Conservation (phyloP, 1,139 yeast species). For the Scheffersomyces stambukii region DNA sequence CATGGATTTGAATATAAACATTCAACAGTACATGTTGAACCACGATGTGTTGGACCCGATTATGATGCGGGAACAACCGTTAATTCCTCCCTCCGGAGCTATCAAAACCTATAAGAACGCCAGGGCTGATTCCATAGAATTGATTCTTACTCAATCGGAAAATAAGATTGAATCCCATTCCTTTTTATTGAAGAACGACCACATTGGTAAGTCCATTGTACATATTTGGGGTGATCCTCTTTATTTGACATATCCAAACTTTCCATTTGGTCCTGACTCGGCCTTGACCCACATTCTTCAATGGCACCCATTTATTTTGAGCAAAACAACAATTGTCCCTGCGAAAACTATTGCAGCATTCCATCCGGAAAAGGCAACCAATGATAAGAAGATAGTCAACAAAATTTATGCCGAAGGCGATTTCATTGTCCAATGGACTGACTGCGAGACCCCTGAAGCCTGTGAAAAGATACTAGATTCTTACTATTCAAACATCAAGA, state of each 20-base stretch:
- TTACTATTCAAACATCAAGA: conserved; percentile 22
- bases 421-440: conserved; percentile 57
- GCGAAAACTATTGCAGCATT: conserved; percentile 36
- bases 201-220: conserved; percentile 58
- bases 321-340: conserved; percentile 72
- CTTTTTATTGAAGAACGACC: conserved; percentile 63
- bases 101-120: conserved; percentile 66
- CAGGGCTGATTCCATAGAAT: conserved; percentile 47
- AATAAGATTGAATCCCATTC: conserved; percentile 61
- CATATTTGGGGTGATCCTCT: conserved; percentile 76
- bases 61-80: conserved; percentile 62
- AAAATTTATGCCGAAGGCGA: conserved; percentile 58
- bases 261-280: conserved; percentile 56
- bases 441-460: conserved; percentile 41
- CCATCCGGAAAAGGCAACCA: conserved; percentile 19
- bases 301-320: conserved; percentile 85
- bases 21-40: conserved; percentile 53
- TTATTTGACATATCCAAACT: conserved; percentile 59
- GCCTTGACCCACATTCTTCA: conserved; percentile 80
- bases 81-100: conserved; percentile 63
- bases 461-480: conserved; percentile 50
- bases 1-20: conserved; percentile 57
- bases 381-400: no score
- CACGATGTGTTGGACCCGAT: conserved; percentile 54
- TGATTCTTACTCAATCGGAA: conserved; percentile 65